A percentile compares a stretch with the other conserved stretches of the same genome.
phyloP scores from a whole-genome alignment of 306 rosid species.

The Amphicarpaea edgeworthii region DNA sequence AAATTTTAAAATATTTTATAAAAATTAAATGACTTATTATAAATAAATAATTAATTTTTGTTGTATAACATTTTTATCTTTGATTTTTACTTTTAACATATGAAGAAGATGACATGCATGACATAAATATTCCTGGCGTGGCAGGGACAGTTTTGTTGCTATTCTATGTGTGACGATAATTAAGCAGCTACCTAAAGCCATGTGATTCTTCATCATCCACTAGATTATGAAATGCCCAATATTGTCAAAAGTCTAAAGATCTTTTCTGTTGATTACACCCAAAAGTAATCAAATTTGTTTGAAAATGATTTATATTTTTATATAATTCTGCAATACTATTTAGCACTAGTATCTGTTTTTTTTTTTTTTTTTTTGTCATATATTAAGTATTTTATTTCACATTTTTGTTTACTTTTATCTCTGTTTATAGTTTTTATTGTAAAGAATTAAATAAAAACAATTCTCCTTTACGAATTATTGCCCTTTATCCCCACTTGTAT shows the following conservation, averaged over 20 bases:
- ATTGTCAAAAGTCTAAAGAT: background rate
- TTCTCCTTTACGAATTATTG: background rate
- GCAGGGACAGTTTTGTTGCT: slow-evolving; percentile 1
- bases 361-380: background rate
- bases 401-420: too few relatives aligned
- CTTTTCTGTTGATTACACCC: background rate
- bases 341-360: background rate
- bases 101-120: slow-evolving; percentile 20
- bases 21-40: too few relatives aligned
- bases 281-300: background rate
- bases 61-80: too few relatives aligned
- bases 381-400: background rate
- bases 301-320: background rate
- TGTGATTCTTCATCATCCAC: slow-evolving; percentile 3
- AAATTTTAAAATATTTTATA: too few relatives aligned
- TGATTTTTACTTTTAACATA: background rate
- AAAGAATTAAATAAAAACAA: background rate
- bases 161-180: background rate
- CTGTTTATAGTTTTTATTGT: background rate
- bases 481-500: background rate
- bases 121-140: background rate
- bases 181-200: background rate
- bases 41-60: too few relatives aligned
- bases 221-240: background rate
- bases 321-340: background rate